These are phyloP conservation scores for Solanum paucissectum DNA, from an alignment of 257 asterid genomes.

Conservation along the genomic window DNA sequence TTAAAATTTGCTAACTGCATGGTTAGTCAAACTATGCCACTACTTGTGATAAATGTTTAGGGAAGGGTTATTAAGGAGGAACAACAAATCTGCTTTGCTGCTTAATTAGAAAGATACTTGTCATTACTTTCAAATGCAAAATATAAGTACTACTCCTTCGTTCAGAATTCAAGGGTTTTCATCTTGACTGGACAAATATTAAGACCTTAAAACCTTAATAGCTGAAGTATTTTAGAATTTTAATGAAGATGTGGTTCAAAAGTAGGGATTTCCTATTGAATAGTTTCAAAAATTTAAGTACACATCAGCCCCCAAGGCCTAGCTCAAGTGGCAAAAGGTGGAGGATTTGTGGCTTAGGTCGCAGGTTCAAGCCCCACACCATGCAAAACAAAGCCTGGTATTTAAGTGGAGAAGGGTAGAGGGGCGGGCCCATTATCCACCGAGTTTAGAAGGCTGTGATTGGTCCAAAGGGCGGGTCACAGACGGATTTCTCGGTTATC, in stretches of 20 bases:
- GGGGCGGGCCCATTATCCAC: no score
- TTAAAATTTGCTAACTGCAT: not conserved
- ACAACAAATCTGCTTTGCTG: not conserved
- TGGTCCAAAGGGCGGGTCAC: no score
- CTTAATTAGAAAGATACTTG: not conserved
- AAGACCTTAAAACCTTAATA: not conserved
- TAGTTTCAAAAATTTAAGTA: not conserved
- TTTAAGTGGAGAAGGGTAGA: no score
- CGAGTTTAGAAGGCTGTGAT: no score
- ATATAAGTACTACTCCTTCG: not conserved
- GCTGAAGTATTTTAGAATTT: not conserved
- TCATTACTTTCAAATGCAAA: not conserved
- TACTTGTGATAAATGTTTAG: not conserved
- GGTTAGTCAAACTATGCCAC: not conserved
- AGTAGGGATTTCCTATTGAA: not conserved
- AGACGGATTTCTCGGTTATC: no score
- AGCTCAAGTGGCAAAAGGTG: no score
- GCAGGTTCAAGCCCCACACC: no score
- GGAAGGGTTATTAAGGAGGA: not conserved
- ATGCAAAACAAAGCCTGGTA: no score
- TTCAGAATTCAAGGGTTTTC: not conserved
- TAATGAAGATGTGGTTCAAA: not conserved
- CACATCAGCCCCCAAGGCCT: not conserved
- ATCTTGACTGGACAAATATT: not conserved
- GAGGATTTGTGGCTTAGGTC: no score